A percentile compares a stretch with the other conserved stretches of the same genome.
Evolutionary conservation across 192 early-diverging fungal genomes (phyloP).

Genomic region (Umbelopsis sp.): DNA sequence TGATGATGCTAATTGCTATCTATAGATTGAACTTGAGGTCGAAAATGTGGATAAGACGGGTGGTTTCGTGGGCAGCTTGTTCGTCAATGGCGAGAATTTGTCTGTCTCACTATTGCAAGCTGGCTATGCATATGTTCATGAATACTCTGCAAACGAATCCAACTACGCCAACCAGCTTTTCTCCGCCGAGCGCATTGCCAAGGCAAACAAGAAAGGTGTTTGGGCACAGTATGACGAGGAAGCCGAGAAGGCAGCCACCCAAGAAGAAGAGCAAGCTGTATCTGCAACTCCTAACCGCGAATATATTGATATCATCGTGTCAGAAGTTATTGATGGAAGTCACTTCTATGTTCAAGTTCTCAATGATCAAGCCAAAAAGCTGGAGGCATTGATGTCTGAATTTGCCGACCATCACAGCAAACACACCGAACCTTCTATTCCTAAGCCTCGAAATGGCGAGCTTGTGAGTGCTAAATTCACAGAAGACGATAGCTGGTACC

Average conservation of each 20-base stretch:
- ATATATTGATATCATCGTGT: conserved; percentile 75
- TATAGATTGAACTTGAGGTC: conserved; percentile 75
- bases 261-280: conserved; percentile 40
- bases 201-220: conserved; percentile 66
- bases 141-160: conserved; percentile 85
- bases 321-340: conserved; percentile 61
- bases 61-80: conserved; percentile 90
- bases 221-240: conserved; percentile 66
- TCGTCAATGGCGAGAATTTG: conserved; percentile 70
- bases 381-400: conserved; percentile 86
- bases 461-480: conserved; percentile 84
- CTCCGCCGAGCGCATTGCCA: conserved; percentile 79
- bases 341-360: conserved; percentile 70
- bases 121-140: conserved; percentile 85
- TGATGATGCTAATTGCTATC: not conserved
- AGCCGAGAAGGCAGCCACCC: conserved; percentile 42
- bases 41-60: conserved; percentile 91
- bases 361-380: conserved; percentile 55
- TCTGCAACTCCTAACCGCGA: conserved; percentile 63
- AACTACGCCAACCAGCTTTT: conserved; percentile 69
- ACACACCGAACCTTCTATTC: conserved; percentile 39
- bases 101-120: conserved; percentile 73
- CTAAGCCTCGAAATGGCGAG: conserved; percentile 70
- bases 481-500: conserved; percentile 88
- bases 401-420: conserved; percentile 66